phyloP scores from a whole-genome alignment of 345 rosid species.

The Gossypioides kirkii region DNA sequence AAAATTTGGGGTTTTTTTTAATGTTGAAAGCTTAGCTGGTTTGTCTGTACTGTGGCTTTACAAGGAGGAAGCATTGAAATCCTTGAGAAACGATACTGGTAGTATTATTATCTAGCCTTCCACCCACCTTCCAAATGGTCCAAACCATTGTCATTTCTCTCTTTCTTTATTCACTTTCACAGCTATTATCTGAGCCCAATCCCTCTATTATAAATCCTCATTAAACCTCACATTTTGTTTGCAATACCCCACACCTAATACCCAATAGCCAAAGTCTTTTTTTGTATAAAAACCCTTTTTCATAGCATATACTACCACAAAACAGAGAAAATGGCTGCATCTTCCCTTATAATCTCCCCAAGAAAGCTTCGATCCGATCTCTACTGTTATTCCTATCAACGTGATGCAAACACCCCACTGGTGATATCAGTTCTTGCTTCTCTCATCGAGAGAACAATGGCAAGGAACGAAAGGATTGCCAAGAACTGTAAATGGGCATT shows the following conservation, averaged over 20 bases:
- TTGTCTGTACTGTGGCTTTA: constrained; percentile 28
- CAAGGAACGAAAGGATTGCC: constrained; percentile 61
- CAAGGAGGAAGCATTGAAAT: constrained; percentile 40
- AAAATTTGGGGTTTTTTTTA: not conserved
- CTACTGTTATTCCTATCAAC: constrained; percentile 54
- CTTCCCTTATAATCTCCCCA: constrained; percentile 53
- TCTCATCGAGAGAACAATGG: constrained; percentile 60
- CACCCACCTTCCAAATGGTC: constrained; percentile 52
- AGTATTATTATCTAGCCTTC: constrained; percentile 26
- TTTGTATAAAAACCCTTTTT: too few relatives aligned
- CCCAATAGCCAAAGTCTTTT: too few relatives aligned
- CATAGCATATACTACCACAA: not conserved
- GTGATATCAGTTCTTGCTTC: constrained; percentile 80
- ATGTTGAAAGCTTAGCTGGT: constrained; percentile 46
- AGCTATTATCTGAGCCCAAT: not conserved
- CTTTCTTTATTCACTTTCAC: constrained; percentile 16
- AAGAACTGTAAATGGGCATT: constrained; percentile 31
- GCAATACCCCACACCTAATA: not conserved
- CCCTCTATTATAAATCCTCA: not conserved
- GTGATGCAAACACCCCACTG: constrained; percentile 56
- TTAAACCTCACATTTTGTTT: not conserved
- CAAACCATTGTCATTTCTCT: constrained; percentile 30
- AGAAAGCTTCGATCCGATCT: constrained; percentile 83
- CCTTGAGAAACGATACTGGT: constrained; percentile 21
- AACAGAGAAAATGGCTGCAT: constrained; percentile 17